Conservation (phyloP, 768 basidiomycete species). For the Collybiopsis luxurians region DNA sequence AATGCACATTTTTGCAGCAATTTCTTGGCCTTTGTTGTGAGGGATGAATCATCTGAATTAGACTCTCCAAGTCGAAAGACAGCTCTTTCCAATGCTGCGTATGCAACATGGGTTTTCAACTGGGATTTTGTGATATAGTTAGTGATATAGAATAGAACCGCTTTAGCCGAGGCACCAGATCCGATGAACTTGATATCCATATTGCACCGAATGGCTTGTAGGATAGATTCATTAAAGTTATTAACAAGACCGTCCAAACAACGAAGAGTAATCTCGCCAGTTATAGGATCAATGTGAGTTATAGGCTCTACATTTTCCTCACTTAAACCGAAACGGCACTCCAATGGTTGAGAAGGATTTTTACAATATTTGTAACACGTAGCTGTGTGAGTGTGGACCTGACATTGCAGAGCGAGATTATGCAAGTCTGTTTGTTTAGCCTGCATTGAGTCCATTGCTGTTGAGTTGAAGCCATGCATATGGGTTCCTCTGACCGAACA, state of each 20-base stretch:
- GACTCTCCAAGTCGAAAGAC: conserved; percentile 15
- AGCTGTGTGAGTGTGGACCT: conserved; percentile 19
- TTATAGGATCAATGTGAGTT: conserved; percentile 15
- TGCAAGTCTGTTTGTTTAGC: too few relatives aligned
- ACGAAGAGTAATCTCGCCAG: conserved; percentile 20
- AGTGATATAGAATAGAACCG: conserved; percentile 30
- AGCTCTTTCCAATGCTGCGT: conserved; percentile 17
- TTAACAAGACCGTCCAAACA: conserved; percentile 26
- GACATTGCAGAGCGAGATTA: conserved; percentile 1
- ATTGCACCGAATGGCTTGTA: conserved; percentile 20
- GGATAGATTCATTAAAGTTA: conserved; percentile 26
- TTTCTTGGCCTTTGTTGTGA: conserved; percentile 10
- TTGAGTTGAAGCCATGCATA: not conserved
- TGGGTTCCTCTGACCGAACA: not conserved
- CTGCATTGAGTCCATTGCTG: too few relatives aligned
- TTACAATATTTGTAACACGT: conserved; percentile 27
- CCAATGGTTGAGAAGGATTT: conserved; percentile 9
- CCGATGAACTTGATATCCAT: conserved; percentile 11
- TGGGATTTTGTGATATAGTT: conserved; percentile 33
- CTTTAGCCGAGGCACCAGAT: conserved; percentile 28
- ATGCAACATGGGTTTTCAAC: conserved; percentile 24
- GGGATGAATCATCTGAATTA: conserved; percentile 2
- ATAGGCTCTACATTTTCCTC: conserved; percentile 5
- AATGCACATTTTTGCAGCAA: conserved; percentile 25
- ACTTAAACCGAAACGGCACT: conserved; percentile 22